A percentile compares a stretch with the other conserved stretches of the same genome.
Conservation (phyloP, 1,284 basidiomycete species). For the Naganishia liquefaciens region DNA sequence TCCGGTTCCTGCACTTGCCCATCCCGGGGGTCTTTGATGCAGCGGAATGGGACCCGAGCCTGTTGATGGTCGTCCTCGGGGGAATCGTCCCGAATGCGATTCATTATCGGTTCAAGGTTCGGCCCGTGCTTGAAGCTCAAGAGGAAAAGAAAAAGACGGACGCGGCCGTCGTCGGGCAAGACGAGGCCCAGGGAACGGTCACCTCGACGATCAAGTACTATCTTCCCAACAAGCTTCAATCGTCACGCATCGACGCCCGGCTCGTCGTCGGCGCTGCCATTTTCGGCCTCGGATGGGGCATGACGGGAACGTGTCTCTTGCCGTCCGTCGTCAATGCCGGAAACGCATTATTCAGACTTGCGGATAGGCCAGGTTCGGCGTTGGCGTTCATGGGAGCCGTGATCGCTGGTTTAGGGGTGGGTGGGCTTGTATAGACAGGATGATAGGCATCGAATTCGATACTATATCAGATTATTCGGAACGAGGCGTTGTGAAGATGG, state of each 20-base stretch:
- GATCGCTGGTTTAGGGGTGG: slow-evolving; percentile 23
- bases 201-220: slow-evolving; percentile 38
- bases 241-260: slow-evolving; percentile 55
- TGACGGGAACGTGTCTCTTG: slow-evolving; percentile 63
- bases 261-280: slow-evolving; percentile 61
- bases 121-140: slow-evolving; percentile 12
- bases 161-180: slow-evolving; percentile 24
- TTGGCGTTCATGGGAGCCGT: slow-evolving; percentile 16
- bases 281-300: slow-evolving; percentile 70
- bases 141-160: slow-evolving; percentile 39
- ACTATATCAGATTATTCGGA: no score
- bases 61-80: slow-evolving; percentile 55
- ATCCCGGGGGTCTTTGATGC: slow-evolving; percentile 33
- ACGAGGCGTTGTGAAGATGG: no score
- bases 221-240: slow-evolving; percentile 40
- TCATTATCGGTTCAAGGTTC: slow-evolving; percentile 41
- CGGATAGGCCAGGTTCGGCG: not conserved
- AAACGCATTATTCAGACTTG: slow-evolving; percentile 17
- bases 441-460: not conserved
- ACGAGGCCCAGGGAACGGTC: slow-evolving; percentile 54
- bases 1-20: slow-evolving; percentile 62
- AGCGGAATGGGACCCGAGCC: slow-evolving; percentile 56
- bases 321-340: slow-evolving; percentile 43
- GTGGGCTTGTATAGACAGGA: slow-evolving; percentile 11
- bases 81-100: slow-evolving; percentile 55